A percentile compares a stretch with the other conserved stretches of the same genome.
Conservation (phyloP, 139 green algal species). For the Haematococcus lacustris region DNA sequence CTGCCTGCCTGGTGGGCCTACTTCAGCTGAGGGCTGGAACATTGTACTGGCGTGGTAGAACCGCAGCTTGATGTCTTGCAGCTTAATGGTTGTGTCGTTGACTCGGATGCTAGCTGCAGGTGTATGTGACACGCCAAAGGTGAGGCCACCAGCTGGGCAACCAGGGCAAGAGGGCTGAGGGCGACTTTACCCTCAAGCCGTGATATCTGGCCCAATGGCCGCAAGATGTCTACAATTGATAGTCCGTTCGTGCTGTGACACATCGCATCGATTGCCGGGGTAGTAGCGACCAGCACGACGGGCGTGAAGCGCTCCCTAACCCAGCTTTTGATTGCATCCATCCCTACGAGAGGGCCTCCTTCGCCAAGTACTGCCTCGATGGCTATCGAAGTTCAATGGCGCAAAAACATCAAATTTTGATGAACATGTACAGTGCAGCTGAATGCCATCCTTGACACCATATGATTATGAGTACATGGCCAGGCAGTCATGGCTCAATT, state of each 20-base stretch:
- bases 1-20: slow-evolving; percentile 2
- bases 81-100: slow-evolving; percentile 59
- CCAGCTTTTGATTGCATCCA: slow-evolving; percentile 16
- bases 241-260: slow-evolving; percentile 52
- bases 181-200: slow-evolving; percentile 62
- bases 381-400: too few species aligned
- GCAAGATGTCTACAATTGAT: slow-evolving; percentile 63
- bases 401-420: too few species aligned
- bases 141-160: background rate
- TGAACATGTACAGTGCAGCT: too few species aligned
- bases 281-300: slow-evolving; percentile 53
- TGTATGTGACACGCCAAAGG: background rate
- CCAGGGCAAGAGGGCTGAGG: background rate
- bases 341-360: too few species aligned
- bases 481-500: too few species aligned
- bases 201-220: slow-evolving; percentile 53
- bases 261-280: slow-evolving; percentile 46
- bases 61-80: slow-evolving; percentile 66
- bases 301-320: slow-evolving; percentile 40
- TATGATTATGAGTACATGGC: too few species aligned
- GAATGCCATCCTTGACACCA: too few species aligned
- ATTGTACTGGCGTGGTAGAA: slow-evolving; percentile 55
- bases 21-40: slow-evolving; percentile 60
- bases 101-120: slow-evolving; percentile 54
- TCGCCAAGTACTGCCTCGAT: too few species aligned